Percentiles rank a stretch among this genome's conserved stretches.
These are phyloP conservation scores for Rhizopogon vinicolor DNA, from an alignment of 768 basidiomycete genomes.

Conservation along the genomic window DNA sequence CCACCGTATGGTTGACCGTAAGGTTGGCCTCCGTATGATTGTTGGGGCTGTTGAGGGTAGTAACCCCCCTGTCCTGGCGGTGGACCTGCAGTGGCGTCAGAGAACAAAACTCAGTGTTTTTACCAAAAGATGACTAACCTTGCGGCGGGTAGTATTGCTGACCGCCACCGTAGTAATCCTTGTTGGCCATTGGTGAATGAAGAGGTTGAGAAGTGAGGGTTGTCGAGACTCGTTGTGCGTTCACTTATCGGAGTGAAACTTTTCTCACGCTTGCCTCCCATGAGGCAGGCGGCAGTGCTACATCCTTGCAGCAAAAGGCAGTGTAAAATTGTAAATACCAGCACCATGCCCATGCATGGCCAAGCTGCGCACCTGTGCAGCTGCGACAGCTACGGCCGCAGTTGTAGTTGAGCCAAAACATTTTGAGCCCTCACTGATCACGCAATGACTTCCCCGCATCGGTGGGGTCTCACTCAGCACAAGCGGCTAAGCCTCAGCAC, in stretches of 20 bases:
- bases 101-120: background rate
- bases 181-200: slow-evolving; percentile 54
- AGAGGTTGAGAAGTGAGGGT: slow-evolving; percentile 9
- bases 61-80: slow-evolving; percentile 67
- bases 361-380: slow-evolving; percentile 1
- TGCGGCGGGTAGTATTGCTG: slow-evolving; percentile 49
- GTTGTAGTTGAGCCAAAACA: background rate
- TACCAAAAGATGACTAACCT: slow-evolving; percentile 29
- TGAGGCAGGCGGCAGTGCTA: background rate
- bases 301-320: background rate
- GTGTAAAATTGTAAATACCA: background rate
- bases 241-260: slow-evolving; percentile 1
- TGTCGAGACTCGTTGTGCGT: background rate
- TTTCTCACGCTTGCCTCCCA: background rate
- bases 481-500: background rate
- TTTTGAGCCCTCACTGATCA: too few relatives aligned
- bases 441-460: background rate
- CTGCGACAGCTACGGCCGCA: background rate
- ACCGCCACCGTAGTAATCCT: slow-evolving; percentile 62
- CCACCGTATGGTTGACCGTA: slow-evolving; percentile 31
- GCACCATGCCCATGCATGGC: background rate
- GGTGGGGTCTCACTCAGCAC: background rate
- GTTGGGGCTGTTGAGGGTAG: slow-evolving; percentile 71
- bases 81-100: slow-evolving; percentile 30
- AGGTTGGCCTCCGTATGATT: slow-evolving; percentile 56